A percentile compares a stretch with the other conserved stretches of the same genome.
Conservation (phyloP, 768 basidiomycete genomes). For the Dentipellis fragilis region DNA sequence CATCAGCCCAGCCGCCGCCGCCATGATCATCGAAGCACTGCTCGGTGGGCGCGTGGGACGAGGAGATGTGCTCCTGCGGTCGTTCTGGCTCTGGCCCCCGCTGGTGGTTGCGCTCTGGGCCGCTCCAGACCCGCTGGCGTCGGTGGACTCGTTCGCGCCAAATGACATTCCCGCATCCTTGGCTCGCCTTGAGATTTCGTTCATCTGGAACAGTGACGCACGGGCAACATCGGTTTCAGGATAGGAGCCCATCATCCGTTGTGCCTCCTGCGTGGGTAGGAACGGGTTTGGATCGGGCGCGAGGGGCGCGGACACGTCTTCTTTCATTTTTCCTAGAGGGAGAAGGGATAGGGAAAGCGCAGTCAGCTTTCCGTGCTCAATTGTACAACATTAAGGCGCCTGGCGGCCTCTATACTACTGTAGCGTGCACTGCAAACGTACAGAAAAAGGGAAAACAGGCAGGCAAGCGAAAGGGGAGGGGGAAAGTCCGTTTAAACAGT, state of each 20-base stretch:
- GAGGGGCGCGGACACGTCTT: slow-evolving; percentile 16
- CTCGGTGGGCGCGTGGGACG: slow-evolving; percentile 15
- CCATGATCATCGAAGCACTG: slow-evolving; percentile 21
- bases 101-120: slow-evolving; percentile 5
- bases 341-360: slow-evolving; percentile 2
- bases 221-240: slow-evolving; percentile 52
- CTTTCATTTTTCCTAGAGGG: slow-evolving; percentile 23
- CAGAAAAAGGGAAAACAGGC: slow-evolving; percentile 16
- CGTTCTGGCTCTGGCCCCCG: neutral
- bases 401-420: neutral
- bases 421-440: neutral
- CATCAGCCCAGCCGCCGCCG: slow-evolving; percentile 22
- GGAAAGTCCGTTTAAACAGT: slow-evolving; percentile 14
- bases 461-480: neutral
- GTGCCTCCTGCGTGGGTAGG: slow-evolving; percentile 46
- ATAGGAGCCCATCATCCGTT: slow-evolving; percentile 38
- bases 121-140: slow-evolving; percentile 7
- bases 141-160: slow-evolving; percentile 8
- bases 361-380: slow-evolving; percentile 14
- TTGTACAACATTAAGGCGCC: neutral
- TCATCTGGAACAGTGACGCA: slow-evolving; percentile 67
- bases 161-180: slow-evolving; percentile 33
- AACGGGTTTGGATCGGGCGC: slow-evolving; percentile 35
- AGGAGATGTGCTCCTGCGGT: neutral
- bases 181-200: slow-evolving; percentile 62